Base-by-base conservation (phyloP, 495 filamentous ascomycete species). In the Immersiella caudata region DNA sequence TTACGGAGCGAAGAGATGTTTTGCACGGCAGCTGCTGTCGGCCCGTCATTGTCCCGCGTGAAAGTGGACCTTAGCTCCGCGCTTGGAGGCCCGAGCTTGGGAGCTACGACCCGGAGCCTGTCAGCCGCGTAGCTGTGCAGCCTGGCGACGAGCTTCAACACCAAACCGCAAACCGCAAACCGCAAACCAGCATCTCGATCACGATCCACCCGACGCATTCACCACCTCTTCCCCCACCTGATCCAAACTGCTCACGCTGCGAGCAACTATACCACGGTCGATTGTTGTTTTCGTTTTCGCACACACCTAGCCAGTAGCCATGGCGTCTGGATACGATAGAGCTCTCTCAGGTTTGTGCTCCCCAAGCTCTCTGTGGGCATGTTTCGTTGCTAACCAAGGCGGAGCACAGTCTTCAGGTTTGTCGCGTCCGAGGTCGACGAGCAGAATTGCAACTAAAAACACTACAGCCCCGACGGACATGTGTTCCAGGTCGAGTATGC, bases 401-500 rank as follows among this genome's bases (percentile, higher is more conserved):
- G 36, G 55, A 64, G 46, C 76, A 62, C 62, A 92, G 89, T 92
- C 64, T 91, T 90, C 80, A 90, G 88, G 82, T 84, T 70, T 65
- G 89, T 90, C 75, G 24, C 63, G 60, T 36, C 52, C 68, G 33
- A 36, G 0, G 8, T 11, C 51, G 33, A 71, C 73, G 25, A 54
- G 29, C 6, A 54, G 6, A 14, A 1, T 27, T n/a, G 9, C 46
- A 26, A 21, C 63, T 65, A 40, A 65, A 50, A 14, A 0, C 25
- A 6, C 57, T 36, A 29, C 46, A 97, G 94, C 84, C 95, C 95
- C 71, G 95, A 99, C 82, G 95, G 95, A 79, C 95, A 99, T 83
- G 94, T 99, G 72, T 98, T 99, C 85, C 95, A 99, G 80, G 95
- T 99, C 73, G 95, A 99, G 85, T 99, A 99, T 86, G 95, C 95